These are phyloP conservation scores for Tympanopsis confertula DNA, from an alignment of 2,329 filamentous ascomycete species.

Conservation along the genomic window DNA sequence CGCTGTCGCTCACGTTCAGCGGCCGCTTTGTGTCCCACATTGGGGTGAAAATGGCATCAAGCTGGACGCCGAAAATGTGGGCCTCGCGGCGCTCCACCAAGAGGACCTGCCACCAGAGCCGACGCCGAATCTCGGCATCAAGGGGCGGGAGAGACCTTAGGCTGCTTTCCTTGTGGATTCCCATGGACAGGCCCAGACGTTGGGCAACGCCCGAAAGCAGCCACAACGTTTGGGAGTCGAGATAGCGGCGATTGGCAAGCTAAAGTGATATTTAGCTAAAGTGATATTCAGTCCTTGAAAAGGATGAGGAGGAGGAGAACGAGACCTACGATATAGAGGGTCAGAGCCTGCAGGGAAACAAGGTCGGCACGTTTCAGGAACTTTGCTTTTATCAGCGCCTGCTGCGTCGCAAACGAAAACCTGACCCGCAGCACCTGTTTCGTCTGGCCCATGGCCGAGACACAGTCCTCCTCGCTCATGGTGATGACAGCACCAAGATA, in stretches of 20 bases:
- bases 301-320: not conserved
- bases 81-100: slow-evolving; percentile 3
- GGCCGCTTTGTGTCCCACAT: slow-evolving; percentile 4
- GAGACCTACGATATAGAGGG: slow-evolving; percentile 11
- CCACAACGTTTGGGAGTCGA: slow-evolving; percentile 2
- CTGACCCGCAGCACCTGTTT: slow-evolving; percentile 8
- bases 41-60: not conserved
- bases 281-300: too few species aligned
- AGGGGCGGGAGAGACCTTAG: slow-evolving; percentile 14
- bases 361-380: slow-evolving; percentile 14
- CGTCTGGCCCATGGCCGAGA: slow-evolving; percentile 8
- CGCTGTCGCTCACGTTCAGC: slow-evolving; percentile 7
- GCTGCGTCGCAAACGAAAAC: slow-evolving; percentile 11
- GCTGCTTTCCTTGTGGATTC: slow-evolving; percentile 13
- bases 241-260: not conserved
- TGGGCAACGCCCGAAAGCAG: slow-evolving; percentile 8
- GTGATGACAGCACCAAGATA: slow-evolving; percentile 16
- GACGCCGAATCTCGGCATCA: slow-evolving; percentile 17
- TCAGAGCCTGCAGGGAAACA: slow-evolving; percentile 13
- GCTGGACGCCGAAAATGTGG: not conserved
- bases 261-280: too few species aligned
- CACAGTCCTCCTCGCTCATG: slow-evolving; percentile 14
- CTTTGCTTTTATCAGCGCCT: slow-evolving; percentile 10
- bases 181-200: slow-evolving; percentile 9
- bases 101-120: slow-evolving; percentile 15